Percentiles rank a stretch among this genome's conserved stretches.
Conservation (phyloP, 768 basidiomycete species). For the Paxillus rubicundulus region DNA sequence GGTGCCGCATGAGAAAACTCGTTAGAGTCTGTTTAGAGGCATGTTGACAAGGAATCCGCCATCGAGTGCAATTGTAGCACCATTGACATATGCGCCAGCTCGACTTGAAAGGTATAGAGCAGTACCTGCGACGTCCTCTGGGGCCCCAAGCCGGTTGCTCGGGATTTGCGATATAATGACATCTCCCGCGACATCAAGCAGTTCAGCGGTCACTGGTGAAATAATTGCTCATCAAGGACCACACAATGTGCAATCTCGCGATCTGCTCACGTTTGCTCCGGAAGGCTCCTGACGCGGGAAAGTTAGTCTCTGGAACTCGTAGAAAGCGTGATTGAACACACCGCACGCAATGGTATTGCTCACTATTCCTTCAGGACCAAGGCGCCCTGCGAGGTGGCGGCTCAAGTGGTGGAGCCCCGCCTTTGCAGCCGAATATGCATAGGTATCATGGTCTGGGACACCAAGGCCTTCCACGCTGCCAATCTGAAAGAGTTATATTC, state of each 20-base stretch:
- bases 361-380: constrained; percentile 56
- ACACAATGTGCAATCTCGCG: not conserved
- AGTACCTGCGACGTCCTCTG: constrained; percentile 64
- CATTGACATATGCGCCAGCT: constrained; percentile 62
- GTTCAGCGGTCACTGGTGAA: constrained; percentile 51
- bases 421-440: constrained; percentile 66
- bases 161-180: constrained; percentile 44
- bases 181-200: constrained; percentile 45
- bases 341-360: constrained; percentile 66
- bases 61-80: constrained; percentile 60
- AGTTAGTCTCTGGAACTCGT: not conserved
- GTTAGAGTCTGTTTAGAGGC: constrained; percentile 33
- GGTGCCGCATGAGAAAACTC: not conserved
- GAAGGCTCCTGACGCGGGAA: constrained; percentile 32
- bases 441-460: constrained; percentile 58
- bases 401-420: constrained; percentile 59
- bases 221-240: not conserved
- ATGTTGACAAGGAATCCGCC: constrained; percentile 52
- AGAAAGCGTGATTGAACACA: constrained; percentile 15
- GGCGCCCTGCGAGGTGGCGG: constrained; percentile 52
- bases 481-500: constrained; percentile 37
- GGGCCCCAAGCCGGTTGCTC: constrained; percentile 52
- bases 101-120: constrained; percentile 60
- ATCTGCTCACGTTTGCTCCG: constrained; percentile 39
- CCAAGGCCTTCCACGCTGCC: constrained; percentile 58